Percentiles rank a stretch among this genome's conserved stretches.
phyloP scores from a whole-genome alignment of 768 basidiomycete species.

The Calvatia gigantea region DNA sequence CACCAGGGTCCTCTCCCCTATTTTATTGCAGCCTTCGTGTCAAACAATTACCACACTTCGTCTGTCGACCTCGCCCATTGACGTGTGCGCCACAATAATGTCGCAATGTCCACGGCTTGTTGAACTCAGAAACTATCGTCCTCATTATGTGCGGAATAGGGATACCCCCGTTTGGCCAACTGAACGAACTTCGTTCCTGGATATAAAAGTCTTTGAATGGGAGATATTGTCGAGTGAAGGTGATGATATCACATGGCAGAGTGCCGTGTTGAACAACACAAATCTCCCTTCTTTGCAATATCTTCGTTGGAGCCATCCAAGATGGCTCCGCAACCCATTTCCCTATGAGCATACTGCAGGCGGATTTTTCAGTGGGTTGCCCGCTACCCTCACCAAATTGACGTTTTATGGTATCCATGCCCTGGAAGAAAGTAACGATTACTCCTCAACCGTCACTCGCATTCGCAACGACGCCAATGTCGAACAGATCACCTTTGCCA shows the following conservation, averaged over 20 bases:
- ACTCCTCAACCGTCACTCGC: background rate
- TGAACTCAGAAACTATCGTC: background rate
- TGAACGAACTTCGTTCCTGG: background rate
- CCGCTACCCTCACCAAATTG: background rate
- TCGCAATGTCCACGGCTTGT: background rate
- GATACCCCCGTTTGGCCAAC: slow-evolving; percentile 8
- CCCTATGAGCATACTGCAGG: background rate
- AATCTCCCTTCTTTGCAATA: background rate
- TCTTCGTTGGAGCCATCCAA: background rate
- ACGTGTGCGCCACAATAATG: background rate
- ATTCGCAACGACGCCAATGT: background rate
- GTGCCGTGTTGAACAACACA: background rate
- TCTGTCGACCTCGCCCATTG: background rate
- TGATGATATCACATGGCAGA: background rate
- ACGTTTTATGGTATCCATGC: background rate
- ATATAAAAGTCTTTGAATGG: background rate
- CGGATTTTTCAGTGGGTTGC: background rate
- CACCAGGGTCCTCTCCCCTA: background rate
- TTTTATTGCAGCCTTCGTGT: background rate
- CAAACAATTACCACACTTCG: background rate
- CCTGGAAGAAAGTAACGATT: background rate
- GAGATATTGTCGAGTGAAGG: background rate
- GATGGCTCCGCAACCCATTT: background rate
- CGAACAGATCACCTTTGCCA: background rate
- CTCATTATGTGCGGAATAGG: background rate